A percentile compares a stretch with the other conserved stretches of the same genome.
Evolutionary conservation across 352 stramenopile genomes (phyloP).

Genomic region (Phytophthora lateralis): DNA sequence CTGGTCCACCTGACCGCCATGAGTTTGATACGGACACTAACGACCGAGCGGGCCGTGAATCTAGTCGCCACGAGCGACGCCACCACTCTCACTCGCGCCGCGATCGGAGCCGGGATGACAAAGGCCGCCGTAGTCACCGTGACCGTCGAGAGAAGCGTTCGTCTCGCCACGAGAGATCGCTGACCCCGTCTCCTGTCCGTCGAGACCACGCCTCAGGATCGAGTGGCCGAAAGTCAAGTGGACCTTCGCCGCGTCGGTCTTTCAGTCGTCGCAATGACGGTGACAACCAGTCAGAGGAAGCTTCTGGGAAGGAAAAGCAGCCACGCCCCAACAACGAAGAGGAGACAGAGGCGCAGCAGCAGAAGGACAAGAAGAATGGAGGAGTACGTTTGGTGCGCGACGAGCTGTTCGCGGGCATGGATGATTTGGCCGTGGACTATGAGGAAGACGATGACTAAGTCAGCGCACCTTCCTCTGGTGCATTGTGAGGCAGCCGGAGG

Average conservation of each 20-base stretch:
- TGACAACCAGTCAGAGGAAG: constrained; percentile 30
- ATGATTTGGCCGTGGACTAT: constrained; percentile 84
- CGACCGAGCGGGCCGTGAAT: constrained; percentile 23
- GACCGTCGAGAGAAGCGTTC: constrained; percentile 37
- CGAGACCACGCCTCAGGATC: constrained; percentile 33
- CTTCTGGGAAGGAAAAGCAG: constrained; percentile 26
- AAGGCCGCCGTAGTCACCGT: constrained; percentile 36
- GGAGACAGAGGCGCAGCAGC: constrained; percentile 24
- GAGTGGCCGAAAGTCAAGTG: constrained; percentile 35
- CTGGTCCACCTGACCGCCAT: constrained; percentile 16
- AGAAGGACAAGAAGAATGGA: constrained; percentile 41
- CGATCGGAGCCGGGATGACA: constrained; percentile 43
- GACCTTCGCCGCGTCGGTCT: constrained; percentile 32
- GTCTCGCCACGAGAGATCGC: constrained; percentile 34
- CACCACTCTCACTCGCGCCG: constrained; percentile 34
- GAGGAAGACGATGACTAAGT: constrained; percentile 76
- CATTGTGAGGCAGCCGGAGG: constrained; percentile 12
- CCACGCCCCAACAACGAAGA: constrained; percentile 33
- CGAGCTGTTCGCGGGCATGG: constrained; percentile 65
- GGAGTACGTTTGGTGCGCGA: constrained; percentile 37
- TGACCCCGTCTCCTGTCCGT: constrained; percentile 47
- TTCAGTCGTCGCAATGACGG: constrained; percentile 33
- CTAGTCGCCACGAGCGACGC: constrained; percentile 33
- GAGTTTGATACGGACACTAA: constrained; percentile 22
- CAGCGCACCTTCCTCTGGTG: constrained; percentile 18